phyloP scores from a whole-genome alignment of 2,329 filamentous ascomycete species.

The Didymella segeticola region DNA sequence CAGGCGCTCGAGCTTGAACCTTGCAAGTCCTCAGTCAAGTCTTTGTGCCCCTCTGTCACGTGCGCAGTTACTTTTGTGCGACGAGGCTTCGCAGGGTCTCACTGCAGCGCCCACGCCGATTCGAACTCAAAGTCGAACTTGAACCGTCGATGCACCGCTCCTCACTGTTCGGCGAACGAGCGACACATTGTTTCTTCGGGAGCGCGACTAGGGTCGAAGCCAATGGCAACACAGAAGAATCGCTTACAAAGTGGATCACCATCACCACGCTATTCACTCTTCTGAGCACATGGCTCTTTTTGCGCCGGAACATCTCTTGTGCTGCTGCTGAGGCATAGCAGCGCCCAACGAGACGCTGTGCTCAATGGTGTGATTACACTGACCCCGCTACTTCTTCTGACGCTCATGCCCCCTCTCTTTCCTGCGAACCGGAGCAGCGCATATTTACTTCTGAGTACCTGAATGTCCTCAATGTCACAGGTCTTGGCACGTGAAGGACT shows the following conservation, averaged over 20 bases:
- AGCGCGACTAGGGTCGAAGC: constrained; percentile 13
- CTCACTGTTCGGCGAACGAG: constrained; percentile 10
- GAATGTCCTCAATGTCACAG: constrained; percentile 20
- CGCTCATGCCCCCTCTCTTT: constrained; percentile 8
- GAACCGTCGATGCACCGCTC: constrained; percentile 1
- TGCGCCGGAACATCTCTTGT: constrained; percentile 13
- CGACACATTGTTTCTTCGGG: constrained; percentile 4
- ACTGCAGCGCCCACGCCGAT: background rate
- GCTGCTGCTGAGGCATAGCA: constrained; percentile 5
- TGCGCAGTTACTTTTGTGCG: background rate
- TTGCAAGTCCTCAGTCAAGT: background rate
- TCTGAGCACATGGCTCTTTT: constrained; percentile 18
- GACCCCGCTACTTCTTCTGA: constrained; percentile 6
- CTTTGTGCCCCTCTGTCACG: constrained; percentile 10
- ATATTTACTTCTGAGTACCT: constrained; percentile 16
- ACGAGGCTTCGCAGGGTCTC: background rate
- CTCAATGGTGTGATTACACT: constrained; percentile 11
- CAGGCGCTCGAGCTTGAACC: background rate
- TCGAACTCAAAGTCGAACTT: too few species aligned
- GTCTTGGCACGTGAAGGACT: constrained; percentile 20
- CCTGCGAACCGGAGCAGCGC: constrained; percentile 13
- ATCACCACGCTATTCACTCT: constrained; percentile 23
- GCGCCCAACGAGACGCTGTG: constrained; percentile 5
- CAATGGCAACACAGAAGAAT: constrained; percentile 23
- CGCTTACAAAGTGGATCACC: constrained; percentile 22